Evolutionary conservation across 371 early-diverging fungal genomes (phyloP).

Genomic region (Blyttiomyces sp.): DNA sequence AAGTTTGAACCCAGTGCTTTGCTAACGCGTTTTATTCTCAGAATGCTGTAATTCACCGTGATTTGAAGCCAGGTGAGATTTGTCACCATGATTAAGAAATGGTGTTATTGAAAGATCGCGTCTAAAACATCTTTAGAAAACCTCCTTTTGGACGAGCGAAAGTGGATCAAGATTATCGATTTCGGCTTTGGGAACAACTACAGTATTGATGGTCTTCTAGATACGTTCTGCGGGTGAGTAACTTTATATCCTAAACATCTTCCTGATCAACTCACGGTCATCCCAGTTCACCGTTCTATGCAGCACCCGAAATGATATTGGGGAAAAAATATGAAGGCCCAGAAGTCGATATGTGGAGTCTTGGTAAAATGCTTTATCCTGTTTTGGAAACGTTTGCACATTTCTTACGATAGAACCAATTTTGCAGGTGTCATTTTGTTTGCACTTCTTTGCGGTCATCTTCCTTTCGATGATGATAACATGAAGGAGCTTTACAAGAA

Average conservation of each 20-base stretch:
- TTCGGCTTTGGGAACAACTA: slow-evolving; percentile 72
- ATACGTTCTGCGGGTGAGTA: slow-evolving; percentile 67
- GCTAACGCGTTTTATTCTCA: neutral
- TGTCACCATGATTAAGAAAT: too few species aligned
- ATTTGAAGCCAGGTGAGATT: slow-evolving; percentile 46
- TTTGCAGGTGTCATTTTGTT: slow-evolving; percentile 79
- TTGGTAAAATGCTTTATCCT: slow-evolving; percentile 62
- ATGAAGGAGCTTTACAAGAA: slow-evolving; percentile 59
- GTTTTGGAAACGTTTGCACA: neutral
- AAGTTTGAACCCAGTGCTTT: slow-evolving; percentile 46
- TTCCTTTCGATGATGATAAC: slow-evolving; percentile 80
- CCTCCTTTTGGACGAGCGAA: slow-evolving; percentile 47
- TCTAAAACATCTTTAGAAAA: slow-evolving; percentile 47
- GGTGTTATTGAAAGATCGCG: neutral
- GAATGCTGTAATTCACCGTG: slow-evolving; percentile 52
- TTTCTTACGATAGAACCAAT: neutral
- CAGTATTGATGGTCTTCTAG: slow-evolving; percentile 52
- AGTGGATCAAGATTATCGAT: slow-evolving; percentile 64
- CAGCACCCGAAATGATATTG: slow-evolving; percentile 70
- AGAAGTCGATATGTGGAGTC: slow-evolving; percentile 79
- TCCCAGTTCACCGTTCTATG: slow-evolving; percentile 64
- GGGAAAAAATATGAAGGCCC: slow-evolving; percentile 68
- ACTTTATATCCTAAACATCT: neutral
- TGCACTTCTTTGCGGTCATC: slow-evolving; percentile 81
- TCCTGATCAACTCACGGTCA: neutral